phyloP scores from a whole-genome alignment of 2,329 filamentous ascomycete species.

The Aspergillus glaucus region DNA sequence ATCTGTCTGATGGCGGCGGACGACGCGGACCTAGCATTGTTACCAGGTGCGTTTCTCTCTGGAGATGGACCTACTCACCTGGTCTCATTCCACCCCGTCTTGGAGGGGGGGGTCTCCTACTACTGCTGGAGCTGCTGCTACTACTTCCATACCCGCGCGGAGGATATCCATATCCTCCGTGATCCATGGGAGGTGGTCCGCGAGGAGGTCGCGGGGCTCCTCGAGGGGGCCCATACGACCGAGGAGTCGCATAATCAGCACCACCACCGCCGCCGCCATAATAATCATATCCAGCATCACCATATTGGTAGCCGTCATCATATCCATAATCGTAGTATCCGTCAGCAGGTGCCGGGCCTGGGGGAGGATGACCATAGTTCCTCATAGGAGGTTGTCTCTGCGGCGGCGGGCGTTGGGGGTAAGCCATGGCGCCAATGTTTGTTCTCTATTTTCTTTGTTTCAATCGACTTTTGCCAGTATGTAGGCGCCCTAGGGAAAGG shows the following conservation, averaged over 20 bases:
- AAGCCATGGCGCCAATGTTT: conserved; percentile 27
- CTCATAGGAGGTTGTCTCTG: conserved; percentile 27
- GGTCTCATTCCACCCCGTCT: conserved; percentile 23
- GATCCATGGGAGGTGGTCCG: conserved; percentile 16
- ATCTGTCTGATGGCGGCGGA: conserved; percentile 29
- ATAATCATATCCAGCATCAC: conserved; percentile 19
- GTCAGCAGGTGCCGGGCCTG: conserved; percentile 16
- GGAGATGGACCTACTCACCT: conserved; percentile 21
- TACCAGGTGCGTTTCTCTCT: conserved; percentile 2
- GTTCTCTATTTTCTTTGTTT: neutral
- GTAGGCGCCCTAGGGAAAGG: neutral
- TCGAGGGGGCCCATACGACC: conserved; percentile 20
- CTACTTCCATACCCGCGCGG: conserved; percentile 9
- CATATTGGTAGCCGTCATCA: conserved; percentile 17
- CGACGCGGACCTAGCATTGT: conserved; percentile 21
- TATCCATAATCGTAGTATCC: conserved; percentile 24
- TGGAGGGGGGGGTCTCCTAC: conserved; percentile 22
- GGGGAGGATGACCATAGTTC: conserved; percentile 22
- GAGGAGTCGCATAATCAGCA: conserved; percentile 18
- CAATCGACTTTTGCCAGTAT: neutral
- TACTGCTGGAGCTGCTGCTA: conserved; percentile 12
- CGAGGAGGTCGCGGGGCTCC: conserved; percentile 27
- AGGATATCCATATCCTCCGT: conserved; percentile 20
- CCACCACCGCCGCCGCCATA: conserved; percentile 19
- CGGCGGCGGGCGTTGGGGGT: conserved; percentile 25